Evolutionary conservation across 2,329 filamentous ascomycete species (phyloP).

Genomic region (Talaromyces sp.): DNA sequence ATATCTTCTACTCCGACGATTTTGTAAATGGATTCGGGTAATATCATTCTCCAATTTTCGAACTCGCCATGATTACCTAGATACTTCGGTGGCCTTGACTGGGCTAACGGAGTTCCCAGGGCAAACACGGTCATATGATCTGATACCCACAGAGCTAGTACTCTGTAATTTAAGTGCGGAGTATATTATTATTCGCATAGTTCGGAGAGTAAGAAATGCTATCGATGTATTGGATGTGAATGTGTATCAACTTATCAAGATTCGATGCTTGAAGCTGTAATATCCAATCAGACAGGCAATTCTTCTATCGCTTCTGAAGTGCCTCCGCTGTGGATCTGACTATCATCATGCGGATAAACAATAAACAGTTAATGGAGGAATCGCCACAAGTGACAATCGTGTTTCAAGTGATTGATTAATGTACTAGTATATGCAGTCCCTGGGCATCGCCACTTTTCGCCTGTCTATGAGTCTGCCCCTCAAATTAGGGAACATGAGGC

Average conservation of each 20-base stretch:
- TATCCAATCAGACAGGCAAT: background rate
- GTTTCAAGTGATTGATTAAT: background rate
- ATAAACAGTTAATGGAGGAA: background rate
- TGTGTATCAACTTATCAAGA: background rate
- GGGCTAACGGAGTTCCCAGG: background rate
- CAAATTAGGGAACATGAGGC: background rate
- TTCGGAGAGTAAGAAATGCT: background rate
- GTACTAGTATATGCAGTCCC: background rate
- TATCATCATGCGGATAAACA: background rate
- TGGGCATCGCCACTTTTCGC: background rate
- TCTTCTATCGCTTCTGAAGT: background rate
- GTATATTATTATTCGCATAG: background rate
- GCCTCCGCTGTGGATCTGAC: background rate
- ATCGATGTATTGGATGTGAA: background rate
- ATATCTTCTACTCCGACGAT: background rate
- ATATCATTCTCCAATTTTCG: background rate
- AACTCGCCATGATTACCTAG: background rate
- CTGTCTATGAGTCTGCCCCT: background rate
- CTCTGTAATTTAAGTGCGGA: background rate
- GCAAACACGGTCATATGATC: background rate
- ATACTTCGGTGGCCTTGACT: background rate
- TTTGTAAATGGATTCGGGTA: background rate
- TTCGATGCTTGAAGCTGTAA: background rate
- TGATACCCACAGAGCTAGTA: background rate
- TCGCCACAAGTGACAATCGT: background rate